These are phyloP conservation scores for Trichoderma erinaceum DNA, from an alignment of 495 filamentous ascomycete genomes.

Conservation along the genomic window DNA sequence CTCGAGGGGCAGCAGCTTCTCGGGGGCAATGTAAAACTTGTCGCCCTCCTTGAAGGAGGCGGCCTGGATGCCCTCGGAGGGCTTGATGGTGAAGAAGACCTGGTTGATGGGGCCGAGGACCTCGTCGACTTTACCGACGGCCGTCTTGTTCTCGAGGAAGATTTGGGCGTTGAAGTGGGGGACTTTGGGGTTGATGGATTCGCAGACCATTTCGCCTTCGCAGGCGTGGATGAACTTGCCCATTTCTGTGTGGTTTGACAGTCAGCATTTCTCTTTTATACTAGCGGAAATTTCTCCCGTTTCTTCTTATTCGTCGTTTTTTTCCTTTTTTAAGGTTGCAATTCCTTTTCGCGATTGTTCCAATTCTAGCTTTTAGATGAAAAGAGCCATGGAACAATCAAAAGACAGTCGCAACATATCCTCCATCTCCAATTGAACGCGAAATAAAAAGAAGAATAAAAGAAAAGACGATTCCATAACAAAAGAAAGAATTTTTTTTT, in stretches of 20 bases:
- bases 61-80: constrained; percentile 88
- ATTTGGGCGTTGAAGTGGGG: constrained; percentile 99
- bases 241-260: constrained; percentile 55
- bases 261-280: neutral
- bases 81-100: constrained; percentile 97
- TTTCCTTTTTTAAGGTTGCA: neutral
- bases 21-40: constrained; percentile 91
- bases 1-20: constrained; percentile 91
- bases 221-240: constrained; percentile 86
- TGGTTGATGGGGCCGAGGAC: constrained; percentile 92
- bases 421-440: neutral
- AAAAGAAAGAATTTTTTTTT: neutral
- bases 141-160: constrained; percentile 95
- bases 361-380: no score
- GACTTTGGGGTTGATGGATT: constrained; percentile 87
- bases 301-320: neutral
- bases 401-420: no score
- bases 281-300: neutral
- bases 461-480: constrained; percentile 3
- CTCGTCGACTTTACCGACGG: constrained; percentile 90
- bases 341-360: no score
- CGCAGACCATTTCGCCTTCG: constrained; percentile 95
- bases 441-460: neutral
- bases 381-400: no score
- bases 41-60: constrained; percentile 91